These are phyloP conservation scores for Monilinia fructigena DNA, from an alignment of 2,329 filamentous ascomycete species.

Conservation along the genomic window DNA sequence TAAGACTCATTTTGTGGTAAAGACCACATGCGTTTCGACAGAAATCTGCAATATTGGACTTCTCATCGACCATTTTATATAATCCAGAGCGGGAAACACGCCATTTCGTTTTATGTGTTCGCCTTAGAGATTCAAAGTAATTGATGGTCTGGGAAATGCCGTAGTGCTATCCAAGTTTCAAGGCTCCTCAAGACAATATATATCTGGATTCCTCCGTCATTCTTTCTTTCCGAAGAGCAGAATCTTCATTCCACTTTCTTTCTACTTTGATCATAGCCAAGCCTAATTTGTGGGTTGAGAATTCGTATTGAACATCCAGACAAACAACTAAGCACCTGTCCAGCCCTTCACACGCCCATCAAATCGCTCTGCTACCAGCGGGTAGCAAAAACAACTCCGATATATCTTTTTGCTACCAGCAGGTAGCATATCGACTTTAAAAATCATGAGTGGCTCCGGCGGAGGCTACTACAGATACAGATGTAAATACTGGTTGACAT, in stretches of 20 bases:
- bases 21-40: neutral
- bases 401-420: conserved; percentile 21
- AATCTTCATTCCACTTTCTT: neutral
- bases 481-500: conserved; percentile 54
- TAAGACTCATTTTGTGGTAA: neutral
- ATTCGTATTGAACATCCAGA: neutral
- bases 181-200: neutral
- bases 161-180: neutral
- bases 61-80: neutral
- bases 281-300: neutral
- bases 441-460: conserved; percentile 37
- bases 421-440: conserved; percentile 33
- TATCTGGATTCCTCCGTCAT: neutral
- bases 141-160: neutral
- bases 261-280: neutral
- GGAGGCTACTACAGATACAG: conserved; percentile 50
- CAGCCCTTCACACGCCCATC: neutral
- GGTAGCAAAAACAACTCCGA: conserved; percentile 21
- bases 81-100: neutral
- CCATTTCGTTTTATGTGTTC: neutral
- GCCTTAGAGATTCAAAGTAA: neutral
- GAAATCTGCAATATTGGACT: neutral
- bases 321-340: neutral
- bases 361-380: conserved; percentile 8
- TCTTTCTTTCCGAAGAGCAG: neutral